Percentiles rank a stretch among this genome's conserved stretches.
phyloP scores from a whole-genome alignment of 208 protist genomes.

The Strigomonas culicis region DNA sequence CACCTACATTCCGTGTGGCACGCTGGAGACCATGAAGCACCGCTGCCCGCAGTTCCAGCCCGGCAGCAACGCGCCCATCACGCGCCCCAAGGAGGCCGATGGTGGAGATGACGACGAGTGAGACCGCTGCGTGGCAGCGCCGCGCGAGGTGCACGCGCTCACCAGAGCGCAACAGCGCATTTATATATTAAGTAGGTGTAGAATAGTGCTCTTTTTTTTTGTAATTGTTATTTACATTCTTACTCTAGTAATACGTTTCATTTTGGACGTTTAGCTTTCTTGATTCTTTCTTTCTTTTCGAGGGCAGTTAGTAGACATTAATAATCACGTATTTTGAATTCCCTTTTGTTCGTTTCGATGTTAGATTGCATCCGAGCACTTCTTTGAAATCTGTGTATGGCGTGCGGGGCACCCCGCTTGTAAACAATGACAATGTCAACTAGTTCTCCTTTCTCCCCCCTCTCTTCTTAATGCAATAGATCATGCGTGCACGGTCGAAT shows the following conservation, averaged over 20 bases:
- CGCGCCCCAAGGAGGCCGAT: conserved; percentile 16
- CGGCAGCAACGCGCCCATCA: conserved; percentile 40
- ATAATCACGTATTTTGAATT: conserved; percentile 1
- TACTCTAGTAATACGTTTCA: neutral
- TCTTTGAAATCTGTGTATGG: too few species aligned
- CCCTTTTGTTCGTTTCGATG: neutral
- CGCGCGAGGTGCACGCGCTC: neutral
- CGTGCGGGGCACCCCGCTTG: too few species aligned
- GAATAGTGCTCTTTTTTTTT: neutral
- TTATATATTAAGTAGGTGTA: neutral
- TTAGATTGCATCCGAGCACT: too few species aligned
- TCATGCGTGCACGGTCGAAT: too few species aligned
- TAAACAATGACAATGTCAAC: neutral
- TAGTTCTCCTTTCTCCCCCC: neutral
- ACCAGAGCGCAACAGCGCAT: neutral
- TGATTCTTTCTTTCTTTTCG: neutral
- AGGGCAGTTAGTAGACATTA: neutral
- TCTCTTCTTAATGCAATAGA: too few species aligned
- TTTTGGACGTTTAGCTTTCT: too few species aligned
- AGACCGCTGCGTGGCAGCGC: conserved; percentile 17
- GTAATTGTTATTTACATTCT: too few species aligned
- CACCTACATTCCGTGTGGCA: conserved; percentile 49
- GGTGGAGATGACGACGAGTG: conserved; percentile 10
- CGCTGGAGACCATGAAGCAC: conserved; percentile 64
- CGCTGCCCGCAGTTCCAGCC: conserved; percentile 73